Percentiles rank a stretch among this genome's conserved stretches.
phyloP scores from a whole-genome alignment of 495 filamentous ascomycete species.

The Penicillium coprophilum region DNA sequence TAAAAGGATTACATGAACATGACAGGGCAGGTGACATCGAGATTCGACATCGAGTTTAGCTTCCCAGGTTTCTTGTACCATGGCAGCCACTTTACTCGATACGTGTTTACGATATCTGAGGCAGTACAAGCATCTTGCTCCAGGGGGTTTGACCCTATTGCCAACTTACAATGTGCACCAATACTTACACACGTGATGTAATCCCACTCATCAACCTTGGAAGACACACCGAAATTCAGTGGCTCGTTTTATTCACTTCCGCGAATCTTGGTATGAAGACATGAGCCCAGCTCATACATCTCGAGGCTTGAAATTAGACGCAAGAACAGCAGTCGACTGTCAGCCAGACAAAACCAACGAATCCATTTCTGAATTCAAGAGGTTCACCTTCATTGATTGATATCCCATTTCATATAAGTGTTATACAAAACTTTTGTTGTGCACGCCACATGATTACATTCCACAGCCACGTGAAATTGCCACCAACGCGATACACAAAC shows the following conservation, averaged over 20 bases:
- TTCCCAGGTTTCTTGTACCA: neutral
- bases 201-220: no score
- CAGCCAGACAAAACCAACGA: neutral
- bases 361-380: neutral
- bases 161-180: no score
- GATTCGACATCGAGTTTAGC: neutral
- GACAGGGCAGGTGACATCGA: neutral
- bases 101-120: no score
- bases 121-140: no score
- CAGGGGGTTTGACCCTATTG: no score
- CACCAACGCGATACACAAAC: conserved; percentile 6
- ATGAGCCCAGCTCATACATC: neutral
- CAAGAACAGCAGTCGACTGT: neutral
- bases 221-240: neutral
- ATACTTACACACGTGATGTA: neutral
- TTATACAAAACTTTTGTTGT: neutral
- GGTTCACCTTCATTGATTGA: neutral
- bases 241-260: neutral
- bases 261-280: conserved; percentile 1
- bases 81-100: no score
- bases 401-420: neutral
- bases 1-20: neutral
- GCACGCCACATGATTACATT: conserved; percentile 11
- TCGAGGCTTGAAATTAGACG: no score
- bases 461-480: conserved; percentile 21